Percentiles rank a stretch among this genome's conserved stretches.
Evolutionary conservation across 129 eudicot species (phyloP).

Genomic region (Artemisia tridentata): DNA sequence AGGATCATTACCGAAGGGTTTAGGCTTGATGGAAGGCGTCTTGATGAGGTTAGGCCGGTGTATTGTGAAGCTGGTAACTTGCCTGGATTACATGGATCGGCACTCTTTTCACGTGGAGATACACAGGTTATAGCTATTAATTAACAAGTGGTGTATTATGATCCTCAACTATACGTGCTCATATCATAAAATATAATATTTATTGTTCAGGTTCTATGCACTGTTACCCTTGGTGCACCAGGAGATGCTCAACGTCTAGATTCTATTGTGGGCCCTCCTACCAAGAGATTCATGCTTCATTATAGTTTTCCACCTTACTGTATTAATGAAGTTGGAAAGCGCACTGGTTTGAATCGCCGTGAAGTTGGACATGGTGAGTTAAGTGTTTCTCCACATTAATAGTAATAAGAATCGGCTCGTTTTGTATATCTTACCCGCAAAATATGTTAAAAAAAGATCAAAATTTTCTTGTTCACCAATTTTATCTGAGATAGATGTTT

Average conservation of each 20-base stretch:
- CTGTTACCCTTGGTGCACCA: constrained; percentile 96
- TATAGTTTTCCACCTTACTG: constrained; percentile 97
- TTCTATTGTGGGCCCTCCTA: constrained; percentile 83
- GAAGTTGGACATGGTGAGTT: constrained; percentile 96
- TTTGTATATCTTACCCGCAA: not conserved
- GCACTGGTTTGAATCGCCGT: constrained; percentile 80
- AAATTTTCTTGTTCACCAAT: not conserved
- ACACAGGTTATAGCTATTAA: constrained; percentile 58
- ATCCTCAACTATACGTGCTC: not conserved
- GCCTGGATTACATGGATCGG: constrained; percentile 85
- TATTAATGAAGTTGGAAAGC: constrained; percentile 92
- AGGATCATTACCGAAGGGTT: constrained; percentile 70
- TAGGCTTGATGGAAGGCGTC: constrained; percentile 89
- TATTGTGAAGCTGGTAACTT: constrained; percentile 88
- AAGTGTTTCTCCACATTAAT: not conserved
- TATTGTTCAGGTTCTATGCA: constrained; percentile 67
- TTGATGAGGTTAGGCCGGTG: constrained; percentile 91
- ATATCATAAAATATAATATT: not conserved
- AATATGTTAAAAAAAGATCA: not conserved
- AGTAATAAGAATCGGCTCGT: not conserved
- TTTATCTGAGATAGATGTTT: not conserved
- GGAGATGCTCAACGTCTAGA: constrained; percentile 85
- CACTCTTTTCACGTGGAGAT: constrained; percentile 89
- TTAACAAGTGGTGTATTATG: not conserved
- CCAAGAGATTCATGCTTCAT: constrained; percentile 92